Percentiles rank a stretch among this genome's conserved stretches.
Conservation (phyloP, 1,139 yeast genomes). For the Yamadazyma songkhlaensis region DNA sequence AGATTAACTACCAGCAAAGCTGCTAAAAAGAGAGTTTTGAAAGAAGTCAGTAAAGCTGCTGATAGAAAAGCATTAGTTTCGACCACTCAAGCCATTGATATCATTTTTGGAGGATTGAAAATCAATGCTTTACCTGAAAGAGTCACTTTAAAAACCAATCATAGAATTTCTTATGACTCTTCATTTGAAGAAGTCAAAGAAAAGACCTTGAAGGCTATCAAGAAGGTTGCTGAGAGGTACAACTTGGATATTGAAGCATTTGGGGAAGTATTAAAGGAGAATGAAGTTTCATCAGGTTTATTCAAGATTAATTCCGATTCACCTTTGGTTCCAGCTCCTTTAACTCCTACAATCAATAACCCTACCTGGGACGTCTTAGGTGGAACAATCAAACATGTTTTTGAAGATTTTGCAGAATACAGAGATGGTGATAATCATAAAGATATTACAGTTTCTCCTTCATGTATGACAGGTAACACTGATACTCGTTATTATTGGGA, state of each 20-base stretch:
- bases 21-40: constrained; percentile 41
- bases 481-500: constrained; percentile 42
- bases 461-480: constrained; percentile 35
- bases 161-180: constrained; percentile 52
- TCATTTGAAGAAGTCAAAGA: constrained; percentile 20
- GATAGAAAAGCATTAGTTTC: constrained; percentile 44
- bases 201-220: constrained; percentile 21
- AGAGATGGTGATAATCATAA: constrained; percentile 27
- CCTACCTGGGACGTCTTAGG: constrained; percentile 48
- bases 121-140: constrained; percentile 73
- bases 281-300: constrained; percentile 33
- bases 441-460: constrained; percentile 31
- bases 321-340: constrained; percentile 55
- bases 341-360: constrained; percentile 44
- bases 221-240: constrained; percentile 26
- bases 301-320: constrained; percentile 34
- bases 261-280: constrained; percentile 21
- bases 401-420: constrained; percentile 40
- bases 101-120: constrained; percentile 64
- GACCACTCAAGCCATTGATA: constrained; percentile 68
- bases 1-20: constrained; percentile 34
- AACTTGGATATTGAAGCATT: constrained; percentile 36
- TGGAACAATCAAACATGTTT: constrained; percentile 54
- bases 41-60: constrained; percentile 23
- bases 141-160: constrained; percentile 53